These are phyloP conservation scores for Arabis alpina DNA, from an alignment of 345 rosid species.

Conservation along the genomic window DNA sequence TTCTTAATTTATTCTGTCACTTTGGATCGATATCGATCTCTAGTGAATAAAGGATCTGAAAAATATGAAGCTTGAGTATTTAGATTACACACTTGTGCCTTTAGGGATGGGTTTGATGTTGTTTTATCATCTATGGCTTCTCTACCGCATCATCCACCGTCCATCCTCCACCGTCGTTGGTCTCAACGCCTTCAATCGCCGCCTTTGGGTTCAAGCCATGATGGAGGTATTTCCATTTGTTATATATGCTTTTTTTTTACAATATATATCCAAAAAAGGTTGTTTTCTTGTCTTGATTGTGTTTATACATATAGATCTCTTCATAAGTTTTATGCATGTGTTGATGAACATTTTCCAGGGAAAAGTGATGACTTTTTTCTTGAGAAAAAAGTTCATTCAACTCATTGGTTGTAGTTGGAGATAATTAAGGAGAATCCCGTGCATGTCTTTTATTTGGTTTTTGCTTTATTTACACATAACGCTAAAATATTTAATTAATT, in stretches of 20 bases:
- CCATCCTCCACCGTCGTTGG: slow-evolving; percentile 80
- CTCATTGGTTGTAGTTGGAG: slow-evolving; percentile 22
- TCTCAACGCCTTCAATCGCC: slow-evolving; percentile 78
- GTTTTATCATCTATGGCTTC: slow-evolving; percentile 77
- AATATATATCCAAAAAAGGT: not conserved
- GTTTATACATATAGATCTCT: not conserved
- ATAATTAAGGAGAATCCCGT: slow-evolving; percentile 28
- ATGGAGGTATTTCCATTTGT: slow-evolving; percentile 62
- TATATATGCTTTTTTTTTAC: not conserved
- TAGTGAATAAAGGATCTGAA: not conserved
- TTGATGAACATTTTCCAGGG: slow-evolving; percentile 11
- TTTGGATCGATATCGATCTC: slow-evolving; percentile 2
- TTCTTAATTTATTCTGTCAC: not conserved
- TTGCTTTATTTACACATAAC: not conserved
- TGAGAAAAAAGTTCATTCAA: not conserved
- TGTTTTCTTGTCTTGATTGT: not conserved
- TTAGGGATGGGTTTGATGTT: slow-evolving; percentile 57
- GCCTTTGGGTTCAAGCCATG: slow-evolving; percentile 90
- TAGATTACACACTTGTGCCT: slow-evolving; percentile 73
- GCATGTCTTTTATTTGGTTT: slow-evolving; percentile 9
- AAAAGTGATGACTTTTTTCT: not conserved
- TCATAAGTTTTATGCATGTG: slow-evolving; percentile 18
- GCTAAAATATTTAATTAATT: not conserved
- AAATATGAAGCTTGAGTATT: slow-evolving; percentile 53
- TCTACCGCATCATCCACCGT: slow-evolving; percentile 55